phyloP scores from a whole-genome alignment of 108 stramenopile species.

The Tribonema minus region DNA sequence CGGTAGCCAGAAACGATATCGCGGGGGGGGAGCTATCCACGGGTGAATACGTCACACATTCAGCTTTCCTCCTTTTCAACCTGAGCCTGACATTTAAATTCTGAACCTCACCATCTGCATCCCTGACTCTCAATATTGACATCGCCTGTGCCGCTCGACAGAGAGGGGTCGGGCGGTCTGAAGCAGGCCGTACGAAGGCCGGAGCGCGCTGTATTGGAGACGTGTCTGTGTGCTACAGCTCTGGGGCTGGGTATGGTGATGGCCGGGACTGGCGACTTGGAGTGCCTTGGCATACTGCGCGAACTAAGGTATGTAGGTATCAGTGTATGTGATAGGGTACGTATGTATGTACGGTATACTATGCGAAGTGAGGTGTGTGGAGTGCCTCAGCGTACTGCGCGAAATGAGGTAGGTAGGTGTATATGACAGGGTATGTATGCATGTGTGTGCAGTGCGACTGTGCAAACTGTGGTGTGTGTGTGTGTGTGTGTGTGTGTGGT shows the following conservation, averaged over 20 bases:
- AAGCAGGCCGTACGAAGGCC: constrained; percentile 52
- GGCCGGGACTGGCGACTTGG: constrained; percentile 92
- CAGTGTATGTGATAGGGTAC: constrained; percentile 15
- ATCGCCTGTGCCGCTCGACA: too few relatives aligned
- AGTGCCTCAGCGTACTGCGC: not conserved
- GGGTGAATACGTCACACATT: too few relatives aligned
- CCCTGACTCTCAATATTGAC: too few relatives aligned
- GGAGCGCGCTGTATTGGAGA: constrained; percentile 71
- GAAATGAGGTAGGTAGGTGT: not conserved
- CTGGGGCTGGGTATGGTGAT: constrained; percentile 84
- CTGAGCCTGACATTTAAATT: too few relatives aligned
- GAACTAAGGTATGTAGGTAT: constrained; percentile 77
- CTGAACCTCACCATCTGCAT: too few relatives aligned
- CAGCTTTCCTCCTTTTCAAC: too few relatives aligned
- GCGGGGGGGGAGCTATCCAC: too few relatives aligned
- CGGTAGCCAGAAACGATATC: too few relatives aligned
- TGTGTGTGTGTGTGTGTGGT: not conserved
- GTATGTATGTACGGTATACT: not conserved
- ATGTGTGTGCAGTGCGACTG: not conserved
- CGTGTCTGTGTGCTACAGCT: constrained; percentile 75
- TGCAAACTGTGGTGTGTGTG: not conserved
- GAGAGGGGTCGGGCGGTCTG: constrained; percentile 33
- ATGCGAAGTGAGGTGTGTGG: not conserved
- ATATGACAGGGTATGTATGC: not conserved
- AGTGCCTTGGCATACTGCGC: constrained; percentile 72